Evolutionary conservation across 148 eudicot species (phyloP).

Genomic region (Dysphania ambrosioides): DNA sequence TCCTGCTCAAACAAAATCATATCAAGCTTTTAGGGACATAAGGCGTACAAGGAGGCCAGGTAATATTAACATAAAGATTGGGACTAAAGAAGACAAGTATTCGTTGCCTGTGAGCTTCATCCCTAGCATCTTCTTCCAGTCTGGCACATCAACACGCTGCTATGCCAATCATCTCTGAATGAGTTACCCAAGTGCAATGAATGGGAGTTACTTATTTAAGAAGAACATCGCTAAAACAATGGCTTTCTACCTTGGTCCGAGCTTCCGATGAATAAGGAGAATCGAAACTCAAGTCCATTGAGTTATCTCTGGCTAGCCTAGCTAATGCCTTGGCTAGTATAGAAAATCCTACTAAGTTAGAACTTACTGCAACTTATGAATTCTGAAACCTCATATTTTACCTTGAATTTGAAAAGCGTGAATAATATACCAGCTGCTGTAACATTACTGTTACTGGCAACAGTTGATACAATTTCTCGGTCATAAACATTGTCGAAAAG

Average conservation of each 20-base stretch:
- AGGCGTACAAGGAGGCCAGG: too few species aligned
- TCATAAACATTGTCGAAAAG: constrained; percentile 87
- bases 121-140: constrained; percentile 76
- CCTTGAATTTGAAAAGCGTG: background rate
- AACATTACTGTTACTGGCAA: constrained; percentile 44
- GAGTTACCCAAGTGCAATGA: background rate
- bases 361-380: background rate
- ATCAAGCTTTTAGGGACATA: background rate
- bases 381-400: background rate
- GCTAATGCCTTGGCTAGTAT: constrained; percentile 91
- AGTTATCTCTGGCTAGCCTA: constrained; percentile 71
- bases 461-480: constrained; percentile 56
- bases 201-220: too few species aligned
- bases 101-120: constrained; percentile 71
- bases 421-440: constrained; percentile 60
- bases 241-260: constrained; percentile 55
- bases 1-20: constrained; percentile 42
- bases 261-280: constrained; percentile 89
- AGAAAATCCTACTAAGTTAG: constrained; percentile 17
- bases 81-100: background rate
- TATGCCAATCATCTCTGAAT: background rate
- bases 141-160: constrained; percentile 74
- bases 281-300: constrained; percentile 60
- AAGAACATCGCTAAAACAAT: background rate
- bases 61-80: background rate